These are phyloP conservation scores for Ceratocystis lukuohia DNA, from an alignment of 2,329 filamentous ascomycete species.

Conservation along the genomic window DNA sequence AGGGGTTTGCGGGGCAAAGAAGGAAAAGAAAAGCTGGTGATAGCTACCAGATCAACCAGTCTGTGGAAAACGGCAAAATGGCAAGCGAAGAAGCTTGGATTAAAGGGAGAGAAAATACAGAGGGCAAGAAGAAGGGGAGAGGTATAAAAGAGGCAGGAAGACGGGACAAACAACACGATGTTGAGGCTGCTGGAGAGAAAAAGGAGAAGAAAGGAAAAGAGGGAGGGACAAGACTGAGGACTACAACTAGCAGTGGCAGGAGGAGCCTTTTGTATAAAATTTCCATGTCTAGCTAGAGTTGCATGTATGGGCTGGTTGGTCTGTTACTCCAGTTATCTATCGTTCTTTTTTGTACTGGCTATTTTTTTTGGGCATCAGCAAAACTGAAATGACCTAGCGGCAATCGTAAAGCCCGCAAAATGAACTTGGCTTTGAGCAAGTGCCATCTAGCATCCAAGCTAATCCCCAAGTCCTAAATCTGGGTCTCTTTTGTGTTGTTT, in stretches of 20 bases:
- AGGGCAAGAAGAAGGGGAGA: slow-evolving; percentile 27
- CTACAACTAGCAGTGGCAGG: background rate
- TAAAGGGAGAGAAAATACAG: slow-evolving; percentile 24
- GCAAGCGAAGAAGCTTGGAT: background rate
- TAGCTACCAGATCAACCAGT: background rate
- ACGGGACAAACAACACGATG: background rate
- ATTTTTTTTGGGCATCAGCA: slow-evolving; percentile 1
- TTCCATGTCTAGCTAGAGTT: slow-evolving; percentile 3
- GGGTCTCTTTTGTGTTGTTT: background rate
- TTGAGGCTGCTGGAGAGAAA: slow-evolving; percentile 1
- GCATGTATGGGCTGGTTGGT: background rate
- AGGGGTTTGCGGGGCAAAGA: background rate
- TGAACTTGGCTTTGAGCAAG: slow-evolving; percentile 4
- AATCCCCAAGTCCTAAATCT: background rate
- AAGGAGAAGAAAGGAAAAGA: background rate
- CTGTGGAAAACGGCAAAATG: background rate
- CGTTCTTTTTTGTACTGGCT: background rate
- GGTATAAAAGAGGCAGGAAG: background rate
- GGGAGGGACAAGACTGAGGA: background rate
- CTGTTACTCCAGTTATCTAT: slow-evolving; percentile 5
- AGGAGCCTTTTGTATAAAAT: slow-evolving; percentile 8
- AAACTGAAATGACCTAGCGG: background rate
- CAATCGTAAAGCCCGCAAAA: slow-evolving; percentile 8
- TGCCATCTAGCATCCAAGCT: slow-evolving; percentile 5
- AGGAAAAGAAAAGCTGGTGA: background rate